Evolutionary conservation across 768 basidiomycete genomes (phyloP).

Genomic region (Xerocomus spinulosus): DNA sequence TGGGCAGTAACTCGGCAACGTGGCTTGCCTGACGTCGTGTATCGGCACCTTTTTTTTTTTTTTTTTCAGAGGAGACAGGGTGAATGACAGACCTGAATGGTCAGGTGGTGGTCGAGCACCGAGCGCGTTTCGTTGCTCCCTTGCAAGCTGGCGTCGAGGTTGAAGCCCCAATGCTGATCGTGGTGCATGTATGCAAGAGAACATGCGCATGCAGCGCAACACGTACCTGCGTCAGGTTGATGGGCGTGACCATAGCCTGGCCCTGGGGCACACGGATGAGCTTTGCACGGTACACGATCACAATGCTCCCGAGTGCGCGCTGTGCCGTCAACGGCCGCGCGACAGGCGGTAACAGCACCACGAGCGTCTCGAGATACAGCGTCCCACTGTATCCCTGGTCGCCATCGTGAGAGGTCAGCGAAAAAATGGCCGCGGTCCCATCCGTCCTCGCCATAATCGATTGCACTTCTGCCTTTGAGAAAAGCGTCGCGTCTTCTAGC

Average conservation of each 20-base stretch:
- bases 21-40: slow-evolving; percentile 43
- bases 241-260: slow-evolving; percentile 53
- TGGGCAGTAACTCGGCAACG: slow-evolving; percentile 47
- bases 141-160: slow-evolving; percentile 64
- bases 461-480: slow-evolving; percentile 49
- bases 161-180: slow-evolving; percentile 76
- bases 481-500: slow-evolving; percentile 43
- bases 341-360: slow-evolving; percentile 43
- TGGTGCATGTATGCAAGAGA: not conserved
- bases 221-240: slow-evolving; percentile 71
- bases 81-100: slow-evolving; percentile 31
- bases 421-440: slow-evolving; percentile 47
- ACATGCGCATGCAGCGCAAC: not conserved
- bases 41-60: not conserved
- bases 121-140: slow-evolving; percentile 39
- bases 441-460: slow-evolving; percentile 36
- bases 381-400: slow-evolving; percentile 70
- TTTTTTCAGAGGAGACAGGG: not conserved
- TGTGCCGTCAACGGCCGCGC: slow-evolving; percentile 30
- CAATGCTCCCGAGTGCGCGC: slow-evolving; percentile 57
- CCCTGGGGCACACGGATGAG: slow-evolving; percentile 41
- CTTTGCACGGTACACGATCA: slow-evolving; percentile 66
- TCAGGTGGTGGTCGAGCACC: slow-evolving; percentile 47
- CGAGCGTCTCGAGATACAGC: slow-evolving; percentile 53
- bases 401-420: slow-evolving; percentile 53